phyloP scores from a whole-genome alignment of 2,329 filamentous ascomycete species.

The Verticillium tricorpus region DNA sequence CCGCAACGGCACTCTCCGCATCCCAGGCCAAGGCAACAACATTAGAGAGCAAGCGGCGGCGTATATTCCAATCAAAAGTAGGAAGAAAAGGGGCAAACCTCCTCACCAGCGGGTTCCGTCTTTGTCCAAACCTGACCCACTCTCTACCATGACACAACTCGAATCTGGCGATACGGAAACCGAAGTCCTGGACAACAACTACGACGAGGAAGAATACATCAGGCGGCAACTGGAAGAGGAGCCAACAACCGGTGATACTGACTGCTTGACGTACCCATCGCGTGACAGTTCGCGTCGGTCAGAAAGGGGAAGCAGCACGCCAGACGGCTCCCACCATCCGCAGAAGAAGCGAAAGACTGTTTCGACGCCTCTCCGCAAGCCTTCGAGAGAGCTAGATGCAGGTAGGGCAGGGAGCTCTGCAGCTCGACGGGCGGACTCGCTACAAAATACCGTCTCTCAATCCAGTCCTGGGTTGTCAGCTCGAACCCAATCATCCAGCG shows the following conservation, averaged over 20 bases:
- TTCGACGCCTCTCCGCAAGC: background rate
- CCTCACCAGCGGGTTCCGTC: conserved; percentile 23
- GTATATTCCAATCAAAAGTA: conserved; percentile 19
- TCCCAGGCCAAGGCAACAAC: background rate
- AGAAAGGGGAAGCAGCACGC: background rate
- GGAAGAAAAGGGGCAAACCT: conserved; percentile 14
- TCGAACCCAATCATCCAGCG: background rate
- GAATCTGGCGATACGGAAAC: conserved; percentile 11
- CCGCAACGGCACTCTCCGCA: conserved; percentile 1
- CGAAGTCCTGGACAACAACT: conserved; percentile 9
- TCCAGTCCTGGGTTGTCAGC: background rate
- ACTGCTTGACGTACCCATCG: background rate
- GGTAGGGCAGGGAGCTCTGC: background rate
- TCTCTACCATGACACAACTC: background rate
- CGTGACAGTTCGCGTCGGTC: background rate
- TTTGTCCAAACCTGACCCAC: conserved; percentile 25
- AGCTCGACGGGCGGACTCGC: background rate
- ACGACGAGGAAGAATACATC: conserved; percentile 15
- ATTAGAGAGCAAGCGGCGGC: background rate
- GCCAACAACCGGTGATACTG: background rate
- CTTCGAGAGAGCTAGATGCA: background rate
- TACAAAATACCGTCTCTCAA: background rate
- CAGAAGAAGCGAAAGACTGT: conserved; percentile 7
- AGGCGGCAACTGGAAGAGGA: conserved; percentile 7
- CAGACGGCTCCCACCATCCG: background rate